Evolutionary conservation across 768 basidiomycete species (phyloP), one percentile per base, ranked within the genome.

Genomic region (Paxillus rubicundulus): DNA sequence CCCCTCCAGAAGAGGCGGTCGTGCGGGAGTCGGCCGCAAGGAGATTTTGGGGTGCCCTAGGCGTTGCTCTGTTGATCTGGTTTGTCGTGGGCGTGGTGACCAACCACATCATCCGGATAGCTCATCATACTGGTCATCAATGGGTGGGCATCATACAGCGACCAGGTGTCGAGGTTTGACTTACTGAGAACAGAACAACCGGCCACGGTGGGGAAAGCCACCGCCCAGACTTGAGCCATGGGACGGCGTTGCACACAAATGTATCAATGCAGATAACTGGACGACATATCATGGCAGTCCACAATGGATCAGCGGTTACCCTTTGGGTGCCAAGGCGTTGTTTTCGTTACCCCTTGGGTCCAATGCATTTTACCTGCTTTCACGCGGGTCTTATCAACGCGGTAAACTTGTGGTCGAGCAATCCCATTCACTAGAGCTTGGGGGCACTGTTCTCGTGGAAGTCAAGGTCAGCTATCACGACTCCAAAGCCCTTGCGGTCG

Each of bases 31-130:
- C 54, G 3, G 33, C 63, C 2, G 38, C 28, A 36, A 41, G 41
- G 27, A 57, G 68, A 24, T 70, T 70, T 52, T 46, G 57, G 54
- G 62, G 58, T 45, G 68, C 67, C 3, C 58, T 70, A 20, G 33
- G 47, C 6, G 52, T 68, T 20, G 67, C 67, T 16, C 16, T 60
- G 13, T 38, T 59, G 28, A 58, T 70, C 13, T 70, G 64, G 61
- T 18, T 61, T 27, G 20, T 55, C 8, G 10, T 47, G 14, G 50
- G 36, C 28, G 50, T 21, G n/a, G 30, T 52, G 44, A 47, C 54
- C 4, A 16, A 30, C 18, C 39, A 44, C 18, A 16, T 45, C 20
- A 13, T 34, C n/a, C 5, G 40, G 9, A 34, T 46, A 24, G 44
- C 50, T 17, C 39, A 24, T 24, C 24, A 24, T 24, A 24, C 24